phyloP scores from a whole-genome alignment of 139 green algal genomes.

The Micromonas pusilla region DNA sequence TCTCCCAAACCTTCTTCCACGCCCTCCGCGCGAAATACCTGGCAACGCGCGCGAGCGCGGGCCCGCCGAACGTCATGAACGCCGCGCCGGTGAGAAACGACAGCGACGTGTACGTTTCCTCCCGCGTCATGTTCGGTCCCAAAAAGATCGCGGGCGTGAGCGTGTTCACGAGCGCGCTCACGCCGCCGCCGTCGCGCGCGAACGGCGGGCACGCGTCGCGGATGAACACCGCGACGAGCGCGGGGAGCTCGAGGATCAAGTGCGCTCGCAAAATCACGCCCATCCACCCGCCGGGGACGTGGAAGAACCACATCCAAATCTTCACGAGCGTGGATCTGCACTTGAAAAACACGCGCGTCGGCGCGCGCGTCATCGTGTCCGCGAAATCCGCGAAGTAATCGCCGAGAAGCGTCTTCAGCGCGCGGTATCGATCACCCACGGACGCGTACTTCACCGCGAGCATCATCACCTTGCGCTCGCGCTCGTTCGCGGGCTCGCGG shows the following conservation, averaged over 20 bases:
- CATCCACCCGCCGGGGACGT: background rate
- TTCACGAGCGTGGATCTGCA: background rate
- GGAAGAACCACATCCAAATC: background rate
- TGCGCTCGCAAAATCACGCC: background rate
- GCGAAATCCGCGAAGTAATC: background rate
- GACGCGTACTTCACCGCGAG: background rate
- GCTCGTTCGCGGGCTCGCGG: too few relatives aligned
- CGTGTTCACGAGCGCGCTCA: background rate
- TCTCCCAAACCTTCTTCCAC: background rate
- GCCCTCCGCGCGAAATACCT: too few relatives aligned
- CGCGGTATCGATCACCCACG: background rate
- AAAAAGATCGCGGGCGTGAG: background rate
- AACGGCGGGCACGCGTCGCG: background rate
- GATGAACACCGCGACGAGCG: background rate
- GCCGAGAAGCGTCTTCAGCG: background rate
- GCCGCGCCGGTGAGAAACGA: background rate
- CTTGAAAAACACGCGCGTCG: background rate
- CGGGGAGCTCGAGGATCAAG: background rate
- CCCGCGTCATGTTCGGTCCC: background rate
- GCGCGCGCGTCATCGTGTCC: background rate
- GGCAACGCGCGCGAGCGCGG: too few relatives aligned
- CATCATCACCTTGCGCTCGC: background rate
- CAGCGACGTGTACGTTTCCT: background rate
- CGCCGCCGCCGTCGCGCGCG: background rate
- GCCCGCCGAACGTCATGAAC: background rate